phyloP scores from a whole-genome alignment of 73 alveolate genomes.

The Blepharisma japonicum region DNA sequence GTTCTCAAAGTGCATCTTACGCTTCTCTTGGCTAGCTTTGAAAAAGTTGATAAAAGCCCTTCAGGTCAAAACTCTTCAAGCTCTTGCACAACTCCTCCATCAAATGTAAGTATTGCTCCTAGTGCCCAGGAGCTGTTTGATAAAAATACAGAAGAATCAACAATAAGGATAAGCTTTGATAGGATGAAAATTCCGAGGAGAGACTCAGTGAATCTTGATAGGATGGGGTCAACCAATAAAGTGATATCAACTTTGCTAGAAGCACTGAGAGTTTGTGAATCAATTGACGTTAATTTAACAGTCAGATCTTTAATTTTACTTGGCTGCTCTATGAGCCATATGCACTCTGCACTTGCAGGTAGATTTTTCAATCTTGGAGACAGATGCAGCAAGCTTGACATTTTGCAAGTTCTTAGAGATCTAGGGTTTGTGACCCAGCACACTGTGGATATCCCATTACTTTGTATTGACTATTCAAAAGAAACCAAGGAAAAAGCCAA shows the following conservation, averaged over 20 bases:
- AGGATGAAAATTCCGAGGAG: background rate
- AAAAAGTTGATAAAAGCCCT: background rate
- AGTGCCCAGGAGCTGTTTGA: background rate
- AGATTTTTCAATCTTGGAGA: constrained; percentile 7
- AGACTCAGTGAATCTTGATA: background rate
- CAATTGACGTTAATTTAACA: background rate
- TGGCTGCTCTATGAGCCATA: constrained; percentile 4
- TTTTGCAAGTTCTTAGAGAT: constrained; percentile 1
- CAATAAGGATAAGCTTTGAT: constrained; percentile 12
- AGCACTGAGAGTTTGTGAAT: background rate
- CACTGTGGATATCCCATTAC: constrained; percentile 12
- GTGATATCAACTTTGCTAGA: background rate
- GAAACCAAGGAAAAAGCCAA: background rate
- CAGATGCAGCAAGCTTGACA: background rate
- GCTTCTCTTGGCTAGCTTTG: background rate
- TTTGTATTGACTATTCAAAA: background rate
- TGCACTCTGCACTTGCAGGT: background rate
- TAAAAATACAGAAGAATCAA: constrained; percentile 9
- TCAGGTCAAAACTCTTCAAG: background rate
- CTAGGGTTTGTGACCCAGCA: constrained; percentile 22
- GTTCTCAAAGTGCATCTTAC: constrained; percentile 11
- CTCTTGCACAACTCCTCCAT: constrained; percentile 10
- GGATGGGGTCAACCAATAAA: background rate
- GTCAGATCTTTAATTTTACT: background rate
- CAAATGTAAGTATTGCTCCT: background rate